phyloP scores from a whole-genome alignment of 331 rosid species.

The Erythrophleum ivorense region DNA sequence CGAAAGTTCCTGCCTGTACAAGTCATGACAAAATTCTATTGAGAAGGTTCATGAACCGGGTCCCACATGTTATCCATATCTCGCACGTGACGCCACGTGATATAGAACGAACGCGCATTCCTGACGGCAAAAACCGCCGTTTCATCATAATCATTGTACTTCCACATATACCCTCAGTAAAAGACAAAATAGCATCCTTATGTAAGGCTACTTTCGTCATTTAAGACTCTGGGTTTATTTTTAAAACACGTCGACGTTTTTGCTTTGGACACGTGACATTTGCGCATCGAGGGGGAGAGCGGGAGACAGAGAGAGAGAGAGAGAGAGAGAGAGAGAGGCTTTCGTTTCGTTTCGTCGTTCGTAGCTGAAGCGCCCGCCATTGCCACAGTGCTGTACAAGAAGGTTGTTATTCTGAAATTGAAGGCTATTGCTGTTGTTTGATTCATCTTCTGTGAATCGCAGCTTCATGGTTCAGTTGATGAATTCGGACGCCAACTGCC shows the following conservation, averaged over 20 bases:
- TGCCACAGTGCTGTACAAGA: not conserved
- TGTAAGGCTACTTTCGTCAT: conserved; percentile 26
- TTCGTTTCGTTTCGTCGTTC: not conserved
- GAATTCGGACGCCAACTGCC: conserved; percentile 47
- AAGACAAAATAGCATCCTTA: conserved; percentile 3
- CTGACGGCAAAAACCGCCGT: conserved; percentile 21
- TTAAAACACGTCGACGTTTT: conserved; percentile 51
- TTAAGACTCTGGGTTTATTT: not conserved
- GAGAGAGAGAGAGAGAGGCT: not conserved
- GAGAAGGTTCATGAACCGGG: conserved; percentile 61
- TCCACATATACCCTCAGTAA: not conserved
- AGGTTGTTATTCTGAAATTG: not conserved
- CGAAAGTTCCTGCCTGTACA: conserved; percentile 3
- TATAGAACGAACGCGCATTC: not conserved
- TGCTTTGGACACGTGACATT: conserved; percentile 43
- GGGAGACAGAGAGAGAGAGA: no score
- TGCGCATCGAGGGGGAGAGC: not conserved
- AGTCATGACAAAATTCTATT: not conserved
- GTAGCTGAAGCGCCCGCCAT: conserved; percentile 46
- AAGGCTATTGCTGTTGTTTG: not conserved
- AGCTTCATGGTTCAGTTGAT: conserved; percentile 69
- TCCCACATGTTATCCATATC: conserved; percentile 62
- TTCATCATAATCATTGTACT: not conserved
- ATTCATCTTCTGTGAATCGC: not conserved
- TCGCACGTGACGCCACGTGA: conserved; percentile 47